A percentile compares a stretch with the other conserved stretches of the same genome.
These are phyloP conservation scores for Spiraea crenata DNA, from an alignment of 331 rosid species.

Conservation along the genomic window DNA sequence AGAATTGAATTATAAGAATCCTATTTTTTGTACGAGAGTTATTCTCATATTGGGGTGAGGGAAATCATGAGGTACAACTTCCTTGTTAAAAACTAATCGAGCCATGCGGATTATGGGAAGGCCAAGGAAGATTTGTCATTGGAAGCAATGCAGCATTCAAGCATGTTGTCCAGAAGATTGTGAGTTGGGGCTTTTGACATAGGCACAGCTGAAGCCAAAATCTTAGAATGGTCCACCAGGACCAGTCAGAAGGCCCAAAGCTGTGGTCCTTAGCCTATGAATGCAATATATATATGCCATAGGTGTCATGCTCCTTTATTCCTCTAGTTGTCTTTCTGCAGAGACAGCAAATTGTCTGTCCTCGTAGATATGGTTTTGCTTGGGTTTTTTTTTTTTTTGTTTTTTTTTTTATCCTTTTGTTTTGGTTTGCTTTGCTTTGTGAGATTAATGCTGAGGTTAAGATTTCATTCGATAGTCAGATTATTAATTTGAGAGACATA, in stretches of 20 bases:
- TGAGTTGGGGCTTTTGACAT: not conserved
- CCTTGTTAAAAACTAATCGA: not conserved
- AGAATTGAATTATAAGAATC: not conserved
- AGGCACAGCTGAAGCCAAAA: constrained; percentile 12
- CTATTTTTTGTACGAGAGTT: no score
- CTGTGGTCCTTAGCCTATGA: constrained; percentile 27
- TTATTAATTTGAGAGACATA: no score
- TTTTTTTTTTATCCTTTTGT: no score
- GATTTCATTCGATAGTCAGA: no score
- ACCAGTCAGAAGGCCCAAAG: constrained; percentile 17
- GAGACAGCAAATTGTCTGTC: no score
- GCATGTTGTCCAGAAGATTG: constrained; percentile 3
- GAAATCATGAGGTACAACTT: no score
- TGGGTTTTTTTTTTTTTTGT: no score
- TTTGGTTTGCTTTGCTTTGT: not conserved
- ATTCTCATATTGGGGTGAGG: no score
- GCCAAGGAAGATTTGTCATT: not conserved
- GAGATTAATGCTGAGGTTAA: no score
- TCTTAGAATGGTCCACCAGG: constrained; percentile 23
- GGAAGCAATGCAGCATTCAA: not conserved
- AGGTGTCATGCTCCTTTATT: not conserved
- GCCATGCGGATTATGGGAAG: constrained; percentile 23
- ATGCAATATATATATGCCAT: not conserved
- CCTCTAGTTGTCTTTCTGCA: not conserved
- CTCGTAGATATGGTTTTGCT: no score